Evolutionary conservation across 148 eudicot species (phyloP).

Genomic region (Polygonum aviculare): DNA sequence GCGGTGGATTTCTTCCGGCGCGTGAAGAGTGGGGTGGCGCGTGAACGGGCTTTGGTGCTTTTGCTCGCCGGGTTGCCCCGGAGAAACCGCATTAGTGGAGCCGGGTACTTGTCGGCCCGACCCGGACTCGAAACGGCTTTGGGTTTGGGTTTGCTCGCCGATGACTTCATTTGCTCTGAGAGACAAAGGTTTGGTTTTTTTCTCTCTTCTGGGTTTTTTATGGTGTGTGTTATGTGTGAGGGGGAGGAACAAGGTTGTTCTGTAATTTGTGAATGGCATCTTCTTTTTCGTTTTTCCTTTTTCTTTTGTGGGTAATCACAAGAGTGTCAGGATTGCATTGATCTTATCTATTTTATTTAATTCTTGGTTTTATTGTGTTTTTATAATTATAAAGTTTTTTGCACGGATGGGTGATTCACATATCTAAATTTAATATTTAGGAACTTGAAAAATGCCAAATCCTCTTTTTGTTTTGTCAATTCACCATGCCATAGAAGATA

Average conservation of each 20-base stretch:
- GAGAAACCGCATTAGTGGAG: slow-evolving; percentile 73
- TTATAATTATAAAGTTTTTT: background rate
- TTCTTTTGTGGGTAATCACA: background rate
- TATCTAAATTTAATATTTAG: background rate
- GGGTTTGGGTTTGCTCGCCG: slow-evolving; percentile 32
- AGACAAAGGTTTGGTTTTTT: background rate
- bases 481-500: background rate
- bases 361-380: background rate
- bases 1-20: slow-evolving; percentile 25
- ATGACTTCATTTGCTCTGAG: background rate
- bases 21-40: slow-evolving; percentile 44
- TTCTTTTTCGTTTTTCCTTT: background rate
- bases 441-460: background rate
- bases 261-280: background rate
- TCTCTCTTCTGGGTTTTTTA: background rate
- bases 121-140: slow-evolving; percentile 50
- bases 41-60: slow-evolving; percentile 42
- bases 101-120: slow-evolving; percentile 60
- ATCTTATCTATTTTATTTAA: background rate
- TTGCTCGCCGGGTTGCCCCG: slow-evolving; percentile 40
- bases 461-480: background rate
- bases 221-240: background rate
- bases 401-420: background rate
- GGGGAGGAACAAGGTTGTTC: background rate
- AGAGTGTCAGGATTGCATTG: background rate